Conservation (phyloP, 352 stramenopile species). For the Pythium biforme region DNA sequence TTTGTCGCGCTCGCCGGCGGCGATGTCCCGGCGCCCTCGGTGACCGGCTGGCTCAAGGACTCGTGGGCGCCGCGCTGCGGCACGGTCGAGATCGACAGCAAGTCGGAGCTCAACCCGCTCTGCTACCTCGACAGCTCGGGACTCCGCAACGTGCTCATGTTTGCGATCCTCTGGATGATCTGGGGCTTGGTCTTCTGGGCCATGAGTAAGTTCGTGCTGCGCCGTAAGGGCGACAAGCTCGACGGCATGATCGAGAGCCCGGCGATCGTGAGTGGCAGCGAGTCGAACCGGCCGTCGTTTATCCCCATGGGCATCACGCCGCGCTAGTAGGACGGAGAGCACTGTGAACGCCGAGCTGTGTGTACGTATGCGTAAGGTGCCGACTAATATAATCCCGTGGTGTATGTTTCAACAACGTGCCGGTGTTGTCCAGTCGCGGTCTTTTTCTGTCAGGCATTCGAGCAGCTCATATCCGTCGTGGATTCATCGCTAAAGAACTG, state of each 20-base stretch:
- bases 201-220: conserved; percentile 35
- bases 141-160: conserved; percentile 64
- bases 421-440: too few relatives aligned
- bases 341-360: too few relatives aligned
- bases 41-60: conserved; percentile 93
- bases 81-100: conserved; percentile 59
- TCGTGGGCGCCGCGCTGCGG: conserved; percentile 83
- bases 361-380: too few relatives aligned
- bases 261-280: conserved; percentile 10
- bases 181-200: conserved; percentile 69
- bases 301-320: conserved; percentile 15
- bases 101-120: conserved; percentile 58
- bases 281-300: conserved; percentile 12
- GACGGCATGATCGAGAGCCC: conserved; percentile 6
- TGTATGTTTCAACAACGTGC: too few relatives aligned
- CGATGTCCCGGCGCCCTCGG: conserved; percentile 92
- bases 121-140: conserved; percentile 54
- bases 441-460: too few relatives aligned
- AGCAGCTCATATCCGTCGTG: too few relatives aligned
- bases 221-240: conserved; percentile 8
- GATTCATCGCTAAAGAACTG: too few relatives aligned
- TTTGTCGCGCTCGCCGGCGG: conserved; percentile 91
- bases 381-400: not conserved
- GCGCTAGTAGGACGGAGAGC: not conserved
- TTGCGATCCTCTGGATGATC: conserved; percentile 66